Evolutionary conservation across 306 rosid genomes (phyloP), one percentile per base, ranked within the genome.

Genomic region (Sicyos edulis): DNA sequence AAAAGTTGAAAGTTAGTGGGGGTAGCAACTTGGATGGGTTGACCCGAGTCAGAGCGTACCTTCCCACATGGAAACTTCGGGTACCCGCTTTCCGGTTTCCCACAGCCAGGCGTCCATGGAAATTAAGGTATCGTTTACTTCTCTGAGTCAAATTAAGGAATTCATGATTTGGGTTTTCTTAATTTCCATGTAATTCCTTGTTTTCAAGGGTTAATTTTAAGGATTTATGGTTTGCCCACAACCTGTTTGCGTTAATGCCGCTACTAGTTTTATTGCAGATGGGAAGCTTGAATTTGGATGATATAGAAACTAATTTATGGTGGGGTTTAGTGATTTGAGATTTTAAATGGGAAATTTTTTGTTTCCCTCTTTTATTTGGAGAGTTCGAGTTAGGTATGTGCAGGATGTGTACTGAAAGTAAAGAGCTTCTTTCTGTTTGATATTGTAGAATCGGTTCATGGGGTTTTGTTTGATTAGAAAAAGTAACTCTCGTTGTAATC

Each of bases 21-120:
- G 17, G 17, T 3, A 17, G 71, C 34, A 10, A 19, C 26, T 64
- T 19, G 53, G 19, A 40, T 64, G 8, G 8, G 0, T 70, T 29
- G 59, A 26, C 60, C 47, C 16, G 0, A 16, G 22, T 70, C 74
- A 14, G 8, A 7, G 5, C 50, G 32, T 54, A 13, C 45, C 20
- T 70, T 49, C 74, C 20, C 26, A 11, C 54, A 78, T 75, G 79
- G 85, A 73, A 56, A 78, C 34, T 79, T 74, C 80, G 60, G 67
- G 64, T 57, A 68, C 81, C 17, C 73, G 50, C 22, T 91, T 88
- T 65, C 96, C 92, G 32, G 86, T 91, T 1, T 20, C 84, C 66
- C 77, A 84, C 82, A 76, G 75, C 42, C 76, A 77, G 12, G 70
- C 85, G 29, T 85, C 91, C 10, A 70, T 81, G 77, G 79, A 86